phyloP scores from a whole-genome alignment of 768 basidiomycete genomes.

The Collybia sordida region DNA sequence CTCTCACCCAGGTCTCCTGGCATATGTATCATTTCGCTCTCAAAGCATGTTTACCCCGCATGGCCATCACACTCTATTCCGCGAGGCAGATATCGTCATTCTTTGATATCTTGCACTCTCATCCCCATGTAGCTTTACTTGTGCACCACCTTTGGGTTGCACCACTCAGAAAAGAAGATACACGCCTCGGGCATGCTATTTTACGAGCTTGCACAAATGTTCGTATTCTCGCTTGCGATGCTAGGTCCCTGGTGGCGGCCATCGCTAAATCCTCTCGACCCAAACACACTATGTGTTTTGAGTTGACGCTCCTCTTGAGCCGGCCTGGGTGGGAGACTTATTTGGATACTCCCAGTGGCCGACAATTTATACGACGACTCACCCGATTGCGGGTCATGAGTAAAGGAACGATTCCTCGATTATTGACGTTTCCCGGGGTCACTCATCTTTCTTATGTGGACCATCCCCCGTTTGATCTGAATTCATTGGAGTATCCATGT shows the following conservation, averaged over 20 bases:
- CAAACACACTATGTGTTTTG: slow-evolving; percentile 26
- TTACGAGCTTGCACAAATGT: slow-evolving; percentile 30
- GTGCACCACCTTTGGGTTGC: slow-evolving; percentile 34
- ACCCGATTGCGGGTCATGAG: slow-evolving; percentile 33
- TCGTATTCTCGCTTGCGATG: slow-evolving; percentile 28
- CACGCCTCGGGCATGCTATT: slow-evolving; percentile 14
- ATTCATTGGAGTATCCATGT: slow-evolving; percentile 12
- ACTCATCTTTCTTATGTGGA: slow-evolving; percentile 29
- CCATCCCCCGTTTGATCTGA: slow-evolving; percentile 11
- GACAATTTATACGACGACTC: slow-evolving; percentile 28
- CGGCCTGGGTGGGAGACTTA: slow-evolving; percentile 18
- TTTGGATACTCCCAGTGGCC: slow-evolving; percentile 20
- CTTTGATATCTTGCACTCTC: slow-evolving; percentile 15
- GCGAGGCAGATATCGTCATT: slow-evolving; percentile 31
- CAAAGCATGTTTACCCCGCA: slow-evolving; percentile 31
- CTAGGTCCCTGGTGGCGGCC: slow-evolving; percentile 23
- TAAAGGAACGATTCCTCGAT: slow-evolving; percentile 22
- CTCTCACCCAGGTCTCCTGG: slow-evolving; percentile 33
- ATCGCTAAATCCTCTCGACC: slow-evolving; percentile 15
- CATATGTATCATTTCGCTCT: slow-evolving; percentile 27
- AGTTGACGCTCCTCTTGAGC: slow-evolving; percentile 31
- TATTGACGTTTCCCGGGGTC: slow-evolving; percentile 20
- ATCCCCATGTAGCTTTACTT: slow-evolving; percentile 8
- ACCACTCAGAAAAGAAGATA: slow-evolving; percentile 24
- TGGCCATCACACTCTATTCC: slow-evolving; percentile 30